A percentile compares a stretch with the other conserved stretches of the same genome.
Conservation (phyloP, 108 stramenopile species). For the Heterococcus sp. region DNA sequence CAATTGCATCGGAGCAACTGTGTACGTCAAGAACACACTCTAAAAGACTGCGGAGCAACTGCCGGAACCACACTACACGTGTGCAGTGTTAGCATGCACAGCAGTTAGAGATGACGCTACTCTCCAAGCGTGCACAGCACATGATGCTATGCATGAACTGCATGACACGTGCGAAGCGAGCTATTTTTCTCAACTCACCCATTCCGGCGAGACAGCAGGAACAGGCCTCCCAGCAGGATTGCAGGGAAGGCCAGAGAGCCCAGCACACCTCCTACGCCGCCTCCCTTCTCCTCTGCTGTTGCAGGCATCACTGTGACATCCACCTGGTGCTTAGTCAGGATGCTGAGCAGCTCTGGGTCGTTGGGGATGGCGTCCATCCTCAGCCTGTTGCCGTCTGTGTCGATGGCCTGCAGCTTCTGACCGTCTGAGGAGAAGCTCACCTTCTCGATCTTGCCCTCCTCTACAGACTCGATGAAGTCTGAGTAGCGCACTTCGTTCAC, state of each 20-base stretch:
- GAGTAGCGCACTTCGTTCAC: constrained; percentile 44
- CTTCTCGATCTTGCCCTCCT: constrained; percentile 51
- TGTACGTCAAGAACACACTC: too few relatives aligned
- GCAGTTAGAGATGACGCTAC: too few relatives aligned
- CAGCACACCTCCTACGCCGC: constrained; percentile 7
- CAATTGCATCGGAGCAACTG: too few relatives aligned
- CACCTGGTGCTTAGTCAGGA: constrained; percentile 76
- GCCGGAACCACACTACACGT: too few relatives aligned
- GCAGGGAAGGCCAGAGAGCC: constrained; percentile 41
- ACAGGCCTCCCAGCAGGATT: constrained; percentile 63
- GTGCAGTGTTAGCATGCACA: too few relatives aligned
- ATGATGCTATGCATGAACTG: too few relatives aligned
- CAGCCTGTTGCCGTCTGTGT: constrained; percentile 78
- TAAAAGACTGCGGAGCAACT: too few relatives aligned
- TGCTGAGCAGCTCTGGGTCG: constrained; percentile 82
- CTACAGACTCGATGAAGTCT: constrained; percentile 36
- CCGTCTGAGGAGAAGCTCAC: constrained; percentile 73
- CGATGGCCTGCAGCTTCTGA: constrained; percentile 75
- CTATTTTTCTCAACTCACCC: too few relatives aligned
- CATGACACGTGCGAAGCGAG: too few relatives aligned
- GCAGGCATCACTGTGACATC: constrained; percentile 53
- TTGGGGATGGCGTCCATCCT: constrained; percentile 84
- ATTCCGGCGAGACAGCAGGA: constrained; percentile 78
- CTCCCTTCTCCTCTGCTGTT: neutral
- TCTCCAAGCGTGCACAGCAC: too few relatives aligned